Conservation (phyloP, 805 yeast genomes). For the Starmerella geochares region DNA sequence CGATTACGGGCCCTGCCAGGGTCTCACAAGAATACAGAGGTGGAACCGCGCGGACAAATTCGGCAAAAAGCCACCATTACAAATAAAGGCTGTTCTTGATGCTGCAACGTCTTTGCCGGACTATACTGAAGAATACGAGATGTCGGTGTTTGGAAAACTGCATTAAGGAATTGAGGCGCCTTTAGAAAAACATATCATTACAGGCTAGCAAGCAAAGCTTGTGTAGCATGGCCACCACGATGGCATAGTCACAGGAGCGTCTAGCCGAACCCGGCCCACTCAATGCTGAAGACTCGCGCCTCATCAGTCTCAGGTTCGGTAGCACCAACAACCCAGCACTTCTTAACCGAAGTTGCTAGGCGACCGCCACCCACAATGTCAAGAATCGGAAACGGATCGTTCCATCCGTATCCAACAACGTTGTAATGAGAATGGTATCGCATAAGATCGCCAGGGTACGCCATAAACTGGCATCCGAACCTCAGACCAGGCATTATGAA, state of each 20-base stretch:
- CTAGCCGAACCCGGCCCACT: constrained; percentile 97
- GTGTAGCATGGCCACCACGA: too few species aligned
- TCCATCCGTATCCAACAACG: constrained; percentile 43
- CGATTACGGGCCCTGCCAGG: constrained; percentile 35
- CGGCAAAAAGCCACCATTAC: constrained; percentile 33
- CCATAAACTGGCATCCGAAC: constrained; percentile 81
- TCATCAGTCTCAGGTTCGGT: constrained; percentile 26
- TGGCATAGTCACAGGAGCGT: too few species aligned
- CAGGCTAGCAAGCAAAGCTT: too few species aligned
- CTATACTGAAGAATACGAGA: constrained; percentile 13
- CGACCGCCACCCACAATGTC: constrained; percentile 77
- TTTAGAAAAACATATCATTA: neutral
- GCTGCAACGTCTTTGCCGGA: constrained; percentile 14
- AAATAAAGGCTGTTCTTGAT: constrained; percentile 29
- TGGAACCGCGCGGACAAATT: constrained; percentile 34
- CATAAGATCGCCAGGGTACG: constrained; percentile 92
- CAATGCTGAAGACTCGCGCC: constrained; percentile 51
- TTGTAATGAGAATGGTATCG: constrained; percentile 80
- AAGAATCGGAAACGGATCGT: constrained; percentile 45
- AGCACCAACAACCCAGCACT: constrained; percentile 53
- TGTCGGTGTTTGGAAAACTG: constrained; percentile 18
- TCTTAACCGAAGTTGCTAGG: constrained; percentile 84
- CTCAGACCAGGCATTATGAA: constrained; percentile 73
- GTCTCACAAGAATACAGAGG: constrained; percentile 33
- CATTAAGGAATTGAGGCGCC: neutral